Percentiles rank a stretch among this genome's conserved stretches.
Conservation (phyloP, 164 flowering plant species). For the Magnolia sinica region DNA sequence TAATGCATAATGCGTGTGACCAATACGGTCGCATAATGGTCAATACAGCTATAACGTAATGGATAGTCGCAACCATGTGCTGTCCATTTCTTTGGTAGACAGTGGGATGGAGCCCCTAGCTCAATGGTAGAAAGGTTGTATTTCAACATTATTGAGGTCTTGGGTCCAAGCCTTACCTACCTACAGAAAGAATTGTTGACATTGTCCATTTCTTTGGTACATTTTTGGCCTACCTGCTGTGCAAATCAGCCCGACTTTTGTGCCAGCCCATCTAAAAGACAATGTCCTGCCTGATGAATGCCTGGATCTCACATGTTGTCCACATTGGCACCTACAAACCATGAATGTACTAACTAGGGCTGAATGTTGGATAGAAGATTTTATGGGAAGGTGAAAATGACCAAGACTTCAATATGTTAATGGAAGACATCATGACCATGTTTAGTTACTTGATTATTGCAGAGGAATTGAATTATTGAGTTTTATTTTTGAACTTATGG, state of each 20-base stretch:
- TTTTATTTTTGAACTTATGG: too few species aligned
- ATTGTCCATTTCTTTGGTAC: not conserved
- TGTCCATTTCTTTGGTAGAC: not conserved
- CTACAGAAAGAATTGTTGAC: not conserved
- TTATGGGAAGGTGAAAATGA: too few species aligned
- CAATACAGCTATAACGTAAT: too few species aligned
- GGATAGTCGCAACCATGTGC: too few species aligned
- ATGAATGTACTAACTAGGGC: not conserved
- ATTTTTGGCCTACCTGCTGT: not conserved
- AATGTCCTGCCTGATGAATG: not conserved
- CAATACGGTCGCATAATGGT: too few species aligned
- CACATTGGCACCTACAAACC: not conserved
- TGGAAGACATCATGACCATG: too few species aligned
- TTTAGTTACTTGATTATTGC: too few species aligned
- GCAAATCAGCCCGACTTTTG: not conserved
- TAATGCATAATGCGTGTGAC: too few species aligned
- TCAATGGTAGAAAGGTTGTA: not conserved
- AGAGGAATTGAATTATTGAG: too few species aligned
- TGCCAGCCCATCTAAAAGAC: not conserved
- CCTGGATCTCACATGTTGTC: not conserved
- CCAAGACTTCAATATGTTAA: too few species aligned
- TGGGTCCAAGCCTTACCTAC: not conserved
- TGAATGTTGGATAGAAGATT: not conserved
- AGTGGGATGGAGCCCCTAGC: not conserved
- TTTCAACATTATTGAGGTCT: not conserved